Percentiles rank a stretch among this genome's conserved stretches.
Conservation (phyloP, 2,329 filamentous ascomycete species). For the Sclerotinia subarctica region DNA sequence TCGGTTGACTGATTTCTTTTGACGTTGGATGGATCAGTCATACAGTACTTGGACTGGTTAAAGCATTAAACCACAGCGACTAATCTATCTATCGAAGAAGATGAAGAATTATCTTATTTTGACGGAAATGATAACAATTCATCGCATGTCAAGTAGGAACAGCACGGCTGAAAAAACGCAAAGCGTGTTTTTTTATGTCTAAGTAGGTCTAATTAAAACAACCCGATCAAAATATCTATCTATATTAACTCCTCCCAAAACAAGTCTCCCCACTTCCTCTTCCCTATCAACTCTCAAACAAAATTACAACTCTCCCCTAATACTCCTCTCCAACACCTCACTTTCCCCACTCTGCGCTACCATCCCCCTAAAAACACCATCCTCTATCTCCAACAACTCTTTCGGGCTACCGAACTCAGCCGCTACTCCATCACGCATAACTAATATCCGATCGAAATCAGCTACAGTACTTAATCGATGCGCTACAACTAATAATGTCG, state of each 20-base stretch:
- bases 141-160: too few species aligned
- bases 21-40: too few species aligned
- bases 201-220: background rate
- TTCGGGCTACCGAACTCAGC: constrained; percentile 63
- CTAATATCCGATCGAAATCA: constrained; percentile 71
- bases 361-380: constrained; percentile 28
- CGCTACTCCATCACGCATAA: constrained; percentile 64
- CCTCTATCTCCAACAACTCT: constrained; percentile 45
- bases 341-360: constrained; percentile 37
- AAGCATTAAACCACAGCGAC: too few species aligned
- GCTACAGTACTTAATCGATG: constrained; percentile 72
- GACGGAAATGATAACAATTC: too few species aligned
- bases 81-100: too few species aligned
- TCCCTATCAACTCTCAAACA: background rate
- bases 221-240: background rate
- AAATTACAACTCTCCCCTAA: constrained; percentile 10
- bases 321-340: constrained; percentile 29
- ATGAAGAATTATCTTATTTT: too few species aligned
- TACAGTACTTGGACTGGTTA: too few species aligned
- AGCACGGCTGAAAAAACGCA: background rate
- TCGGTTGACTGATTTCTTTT: too few species aligned
- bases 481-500: constrained; percentile 69
- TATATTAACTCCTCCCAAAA: background rate
- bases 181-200: background rate
- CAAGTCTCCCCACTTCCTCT: background rate